phyloP scores from a whole-genome alignment of 805 yeast genomes.

The Wickerhamiella domercqiae region DNA sequence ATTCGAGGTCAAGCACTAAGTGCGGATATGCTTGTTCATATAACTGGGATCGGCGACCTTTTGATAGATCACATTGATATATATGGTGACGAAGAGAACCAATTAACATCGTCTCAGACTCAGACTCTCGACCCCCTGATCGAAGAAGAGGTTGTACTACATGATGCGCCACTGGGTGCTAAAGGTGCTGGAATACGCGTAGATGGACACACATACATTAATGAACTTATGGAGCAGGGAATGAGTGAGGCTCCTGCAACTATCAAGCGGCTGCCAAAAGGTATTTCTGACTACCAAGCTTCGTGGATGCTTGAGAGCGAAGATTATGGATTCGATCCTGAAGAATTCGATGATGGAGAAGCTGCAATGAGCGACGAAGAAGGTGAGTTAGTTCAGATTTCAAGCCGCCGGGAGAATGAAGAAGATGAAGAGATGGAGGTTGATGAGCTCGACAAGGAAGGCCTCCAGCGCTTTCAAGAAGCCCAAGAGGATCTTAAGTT shows the following conservation, averaged over 20 bases:
- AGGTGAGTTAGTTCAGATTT: slow-evolving; percentile 15
- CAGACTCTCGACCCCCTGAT: background rate
- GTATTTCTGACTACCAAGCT: slow-evolving; percentile 64
- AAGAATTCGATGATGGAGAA: slow-evolving; percentile 16
- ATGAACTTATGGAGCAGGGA: slow-evolving; percentile 21
- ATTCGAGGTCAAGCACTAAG: slow-evolving; percentile 65
- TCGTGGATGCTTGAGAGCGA: slow-evolving; percentile 47
- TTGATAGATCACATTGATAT: slow-evolving; percentile 38
- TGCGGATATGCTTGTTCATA: slow-evolving; percentile 61
- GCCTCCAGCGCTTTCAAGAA: slow-evolving; percentile 50
- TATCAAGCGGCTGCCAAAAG: slow-evolving; percentile 41
- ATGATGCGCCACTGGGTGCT: slow-evolving; percentile 19
- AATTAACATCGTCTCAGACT: background rate
- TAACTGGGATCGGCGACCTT: slow-evolving; percentile 85
- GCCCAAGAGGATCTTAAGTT: slow-evolving; percentile 80
- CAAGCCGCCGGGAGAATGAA: slow-evolving; percentile 11
- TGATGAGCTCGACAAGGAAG: slow-evolving; percentile 30
- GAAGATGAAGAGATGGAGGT: slow-evolving; percentile 60
- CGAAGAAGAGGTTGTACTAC: slow-evolving; percentile 14
- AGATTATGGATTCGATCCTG: slow-evolving; percentile 29
- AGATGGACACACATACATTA: slow-evolving; percentile 41
- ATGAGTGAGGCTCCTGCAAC: slow-evolving; percentile 19
- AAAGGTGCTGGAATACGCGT: slow-evolving; percentile 34
- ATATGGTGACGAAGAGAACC: slow-evolving; percentile 6
- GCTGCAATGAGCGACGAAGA: slow-evolving; percentile 18